Conservation (phyloP, 352 stramenopile genomes). For the Globisporangium lucens region DNA sequence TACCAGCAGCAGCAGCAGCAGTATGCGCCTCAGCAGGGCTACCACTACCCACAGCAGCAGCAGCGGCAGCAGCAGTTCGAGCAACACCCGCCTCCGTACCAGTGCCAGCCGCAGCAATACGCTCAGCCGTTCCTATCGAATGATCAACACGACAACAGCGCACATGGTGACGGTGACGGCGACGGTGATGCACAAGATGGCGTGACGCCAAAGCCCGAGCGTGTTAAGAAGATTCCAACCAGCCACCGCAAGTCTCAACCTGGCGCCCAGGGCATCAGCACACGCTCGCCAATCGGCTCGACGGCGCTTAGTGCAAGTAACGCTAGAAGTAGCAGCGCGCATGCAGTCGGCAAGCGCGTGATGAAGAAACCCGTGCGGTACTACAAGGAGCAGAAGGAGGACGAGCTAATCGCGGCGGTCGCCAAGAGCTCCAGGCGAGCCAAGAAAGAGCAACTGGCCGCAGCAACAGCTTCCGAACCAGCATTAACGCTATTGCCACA, state of each 20-base stretch:
- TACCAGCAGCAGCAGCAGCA: background rate
- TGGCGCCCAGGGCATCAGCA: background rate
- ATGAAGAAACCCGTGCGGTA: slow-evolving; percentile 8
- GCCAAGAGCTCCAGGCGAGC: background rate
- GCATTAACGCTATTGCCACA: background rate
- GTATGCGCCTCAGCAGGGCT: background rate
- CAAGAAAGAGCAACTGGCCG: background rate
- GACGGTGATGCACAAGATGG: too few species aligned
- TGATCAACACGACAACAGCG: too few species aligned
- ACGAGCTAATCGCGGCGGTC: background rate
- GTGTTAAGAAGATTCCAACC: background rate
- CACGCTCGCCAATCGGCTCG: background rate
- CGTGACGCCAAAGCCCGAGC: slow-evolving; percentile 7
- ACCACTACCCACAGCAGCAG: background rate
- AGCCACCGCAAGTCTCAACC: background rate
- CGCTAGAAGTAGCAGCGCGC: background rate
- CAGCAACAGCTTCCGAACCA: background rate
- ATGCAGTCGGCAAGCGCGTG: background rate
- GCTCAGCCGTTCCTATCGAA: too few species aligned
- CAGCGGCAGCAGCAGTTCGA: slow-evolving; percentile 12
- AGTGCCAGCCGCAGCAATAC: too few species aligned
- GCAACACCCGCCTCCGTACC: background rate
- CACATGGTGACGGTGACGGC: too few species aligned
- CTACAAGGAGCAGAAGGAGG: background rate
- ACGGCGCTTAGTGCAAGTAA: background rate